Conservation (phyloP, 1,284 basidiomycete species). For the Spongiforma sp. region DNA sequence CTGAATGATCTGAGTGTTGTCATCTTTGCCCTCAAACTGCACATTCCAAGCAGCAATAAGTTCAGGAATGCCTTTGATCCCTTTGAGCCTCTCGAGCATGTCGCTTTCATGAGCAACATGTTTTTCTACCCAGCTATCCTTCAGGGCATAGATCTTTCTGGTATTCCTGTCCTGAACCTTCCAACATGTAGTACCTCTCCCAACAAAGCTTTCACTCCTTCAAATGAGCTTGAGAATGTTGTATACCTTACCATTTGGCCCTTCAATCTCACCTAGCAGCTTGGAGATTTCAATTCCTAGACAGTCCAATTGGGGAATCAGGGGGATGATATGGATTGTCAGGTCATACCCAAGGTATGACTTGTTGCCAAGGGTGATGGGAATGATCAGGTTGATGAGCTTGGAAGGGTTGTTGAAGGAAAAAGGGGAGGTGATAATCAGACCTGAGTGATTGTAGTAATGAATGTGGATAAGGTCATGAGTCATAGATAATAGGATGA, state of each 20-base stretch:
- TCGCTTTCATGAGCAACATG: background rate
- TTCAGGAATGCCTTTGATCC: background rate
- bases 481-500: background rate
- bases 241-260: background rate
- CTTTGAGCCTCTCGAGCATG: background rate
- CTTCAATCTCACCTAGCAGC: background rate
- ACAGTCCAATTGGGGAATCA: background rate
- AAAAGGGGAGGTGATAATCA: background rate
- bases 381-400: background rate
- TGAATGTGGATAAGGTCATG: background rate
- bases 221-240: background rate
- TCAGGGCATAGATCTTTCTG: background rate
- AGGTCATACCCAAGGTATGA: background rate
- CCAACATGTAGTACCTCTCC: background rate
- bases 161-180: background rate
- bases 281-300: background rate
- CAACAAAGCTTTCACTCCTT: background rate
- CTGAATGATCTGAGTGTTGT: no score
- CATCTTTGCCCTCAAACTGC: background rate
- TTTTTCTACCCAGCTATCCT: background rate
- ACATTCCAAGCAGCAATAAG: background rate
- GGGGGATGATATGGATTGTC: background rate
- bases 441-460: background rate
- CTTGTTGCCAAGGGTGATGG: background rate
- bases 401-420: background rate